Evolutionary conservation across 2,329 filamentous ascomycete genomes (phyloP), one percentile per base, ranked within the genome.

Genomic region (Botrytis elliptica): DNA sequence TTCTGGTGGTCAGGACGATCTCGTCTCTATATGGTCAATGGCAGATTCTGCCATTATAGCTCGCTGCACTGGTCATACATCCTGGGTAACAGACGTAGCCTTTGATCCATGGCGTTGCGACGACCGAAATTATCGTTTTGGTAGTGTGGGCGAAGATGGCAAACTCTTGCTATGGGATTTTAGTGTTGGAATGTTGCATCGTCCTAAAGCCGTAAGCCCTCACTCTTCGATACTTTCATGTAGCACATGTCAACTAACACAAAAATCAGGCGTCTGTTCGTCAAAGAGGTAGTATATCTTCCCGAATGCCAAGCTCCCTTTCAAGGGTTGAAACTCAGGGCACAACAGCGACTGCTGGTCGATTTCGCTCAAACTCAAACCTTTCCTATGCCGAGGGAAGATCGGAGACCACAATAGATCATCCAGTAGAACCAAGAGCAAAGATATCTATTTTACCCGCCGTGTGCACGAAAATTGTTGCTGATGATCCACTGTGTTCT

Each of bases 21-120:
- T 98, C 16, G 92, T 99, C 20, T 97, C 94, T 0, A 98, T 99
- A 78, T 99, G 96, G 96, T 96, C 92, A 25, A 87, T 97, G 55
- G 88, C 90, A 59, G 96, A 98, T 79, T 90, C 90, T 64, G 89
- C 91, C 71, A 90, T 99, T 68, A 91, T 99, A 68, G 96, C 95
- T 29, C 90, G 96, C 76, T 98, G 96, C 81, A 94, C 97, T 80
- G 96, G 96, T 4, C 96, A 99, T 83, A 92, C 97, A 76, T 97
- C 94, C 7, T 99, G 94, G 94, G 95, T 99, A 0, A 94, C 94
- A 5, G 90, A 91, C 25, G 93, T 99, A 57, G 93, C 94, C 5
- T 99, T 98, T 81, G 96, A 99, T 81, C 94, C 94, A 0, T 99
- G 96, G 96, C 89, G 95, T 76, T 99, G 96, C 80, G 96, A 99